Conservation (phyloP, 352 stramenopile genomes). For the Globisporangium parvum region DNA sequence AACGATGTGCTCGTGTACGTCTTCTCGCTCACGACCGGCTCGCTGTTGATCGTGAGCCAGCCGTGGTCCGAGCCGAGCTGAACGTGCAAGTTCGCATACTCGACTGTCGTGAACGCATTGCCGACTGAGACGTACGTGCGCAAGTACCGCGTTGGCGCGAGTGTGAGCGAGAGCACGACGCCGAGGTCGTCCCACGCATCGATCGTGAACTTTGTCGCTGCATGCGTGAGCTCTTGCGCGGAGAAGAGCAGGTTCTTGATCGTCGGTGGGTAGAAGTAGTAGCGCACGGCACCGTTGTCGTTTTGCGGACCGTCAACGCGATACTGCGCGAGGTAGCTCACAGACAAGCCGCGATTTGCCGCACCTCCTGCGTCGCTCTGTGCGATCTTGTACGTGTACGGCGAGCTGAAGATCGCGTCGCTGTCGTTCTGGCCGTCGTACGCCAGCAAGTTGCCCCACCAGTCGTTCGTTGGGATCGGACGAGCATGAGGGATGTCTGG, state of each 20-base stretch:
- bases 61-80: constrained; percentile 56
- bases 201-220: constrained; percentile 29
- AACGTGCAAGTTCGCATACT: constrained; percentile 64
- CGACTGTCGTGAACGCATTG: constrained; percentile 71
- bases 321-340: constrained; percentile 74
- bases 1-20: constrained; percentile 37
- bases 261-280: constrained; percentile 73
- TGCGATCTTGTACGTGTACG: constrained; percentile 64
- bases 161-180: constrained; percentile 38
- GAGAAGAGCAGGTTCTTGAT: constrained; percentile 77
- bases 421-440: constrained; percentile 47
- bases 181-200: constrained; percentile 74
- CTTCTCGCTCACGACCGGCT: constrained; percentile 25
- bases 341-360: constrained; percentile 45
- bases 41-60: constrained; percentile 52
- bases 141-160: constrained; percentile 15
- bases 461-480: constrained; percentile 74
- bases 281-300: constrained; percentile 78
- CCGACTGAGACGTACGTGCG: constrained; percentile 61
- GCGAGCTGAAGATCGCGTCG: constrained; percentile 64
- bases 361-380: constrained; percentile 16
- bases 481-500: constrained; percentile 12
- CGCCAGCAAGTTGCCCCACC: constrained; percentile 81
- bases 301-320: constrained; percentile 57
- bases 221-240: constrained; percentile 32